Evolutionary conservation across 2,329 filamentous ascomycete species (phyloP).

Genomic region (Daldinia sp.): DNA sequence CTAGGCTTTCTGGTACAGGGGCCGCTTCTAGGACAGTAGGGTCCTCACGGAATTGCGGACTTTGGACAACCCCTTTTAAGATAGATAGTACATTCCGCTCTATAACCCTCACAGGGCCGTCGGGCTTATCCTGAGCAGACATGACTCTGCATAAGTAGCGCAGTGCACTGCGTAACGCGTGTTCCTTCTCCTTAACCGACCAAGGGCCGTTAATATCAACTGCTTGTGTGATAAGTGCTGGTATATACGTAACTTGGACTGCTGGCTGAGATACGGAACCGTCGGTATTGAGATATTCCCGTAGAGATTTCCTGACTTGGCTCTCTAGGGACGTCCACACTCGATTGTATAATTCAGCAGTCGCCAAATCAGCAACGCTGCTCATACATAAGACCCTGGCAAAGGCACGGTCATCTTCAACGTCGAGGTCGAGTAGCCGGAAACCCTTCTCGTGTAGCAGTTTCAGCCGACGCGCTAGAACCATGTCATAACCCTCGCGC

Average conservation of each 20-base stretch:
- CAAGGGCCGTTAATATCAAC: constrained; percentile 39
- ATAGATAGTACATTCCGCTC: constrained; percentile 44
- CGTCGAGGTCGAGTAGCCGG: constrained; percentile 39
- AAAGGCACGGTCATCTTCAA: constrained; percentile 45
- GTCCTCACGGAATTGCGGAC: constrained; percentile 38
- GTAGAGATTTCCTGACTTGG: constrained; percentile 35
- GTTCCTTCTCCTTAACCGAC: constrained; percentile 30
- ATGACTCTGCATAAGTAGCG: constrained; percentile 44
- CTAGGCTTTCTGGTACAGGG: constrained; percentile 35
- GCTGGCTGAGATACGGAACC: constrained; percentile 47
- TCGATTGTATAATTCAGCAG: constrained; percentile 44
- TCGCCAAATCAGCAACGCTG: constrained; percentile 42
- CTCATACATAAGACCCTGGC: constrained; percentile 50
- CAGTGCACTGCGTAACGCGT: constrained; percentile 42
- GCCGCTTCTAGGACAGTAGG: constrained; percentile 42
- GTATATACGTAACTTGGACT: constrained; percentile 51
- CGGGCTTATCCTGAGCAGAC: constrained; percentile 23
- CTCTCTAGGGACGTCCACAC: constrained; percentile 42
- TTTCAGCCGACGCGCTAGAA: constrained; percentile 45
- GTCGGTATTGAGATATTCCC: constrained; percentile 48
- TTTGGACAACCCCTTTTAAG: constrained; percentile 42
- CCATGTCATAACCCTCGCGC: constrained; percentile 46
- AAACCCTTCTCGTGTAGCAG: constrained; percentile 44
- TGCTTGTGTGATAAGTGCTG: constrained; percentile 47
- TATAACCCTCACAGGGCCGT: constrained; percentile 39